These are phyloP conservation scores for Trichophyton verrucosum DNA, from an alignment of 2,329 filamentous ascomycete species.

Conservation along the genomic window DNA sequence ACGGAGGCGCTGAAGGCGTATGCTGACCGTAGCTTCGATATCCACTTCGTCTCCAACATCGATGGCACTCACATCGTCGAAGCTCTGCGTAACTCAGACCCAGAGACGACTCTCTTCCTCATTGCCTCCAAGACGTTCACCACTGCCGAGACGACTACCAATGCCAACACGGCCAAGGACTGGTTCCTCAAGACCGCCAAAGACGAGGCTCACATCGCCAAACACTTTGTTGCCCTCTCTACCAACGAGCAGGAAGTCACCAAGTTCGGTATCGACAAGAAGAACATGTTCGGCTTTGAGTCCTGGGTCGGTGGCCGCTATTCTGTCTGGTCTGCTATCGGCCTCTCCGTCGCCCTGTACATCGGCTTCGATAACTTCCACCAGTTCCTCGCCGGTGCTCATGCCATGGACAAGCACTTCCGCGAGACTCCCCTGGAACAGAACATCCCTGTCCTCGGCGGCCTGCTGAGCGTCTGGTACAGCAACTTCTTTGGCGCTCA, in stretches of 20 bases:
- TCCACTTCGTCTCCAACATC: slow-evolving; percentile 99
- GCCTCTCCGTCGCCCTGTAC: slow-evolving; percentile 84
- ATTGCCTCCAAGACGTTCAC: slow-evolving; percentile 99
- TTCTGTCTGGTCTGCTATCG: slow-evolving; percentile 98
- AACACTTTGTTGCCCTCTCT: slow-evolving; percentile 96
- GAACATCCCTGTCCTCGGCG: slow-evolving; percentile 88
- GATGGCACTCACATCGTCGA: slow-evolving; percentile 97
- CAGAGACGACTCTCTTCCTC: slow-evolving; percentile 97
- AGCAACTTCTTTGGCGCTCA: slow-evolving; percentile 97
- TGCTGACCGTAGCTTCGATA: slow-evolving; percentile 67
- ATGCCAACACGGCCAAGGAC: slow-evolving; percentile 89
- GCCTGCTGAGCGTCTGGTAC: slow-evolving; percentile 95
- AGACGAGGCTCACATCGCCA: slow-evolving; percentile 66
- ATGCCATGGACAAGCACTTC: slow-evolving; percentile 99
- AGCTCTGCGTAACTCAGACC: slow-evolving; percentile 75
- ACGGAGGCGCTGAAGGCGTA: slow-evolving; percentile 95
- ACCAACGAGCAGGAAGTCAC: slow-evolving; percentile 91
- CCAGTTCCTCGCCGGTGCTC: slow-evolving; percentile 83
- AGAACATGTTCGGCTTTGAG: slow-evolving; percentile 99
- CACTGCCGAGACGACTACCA: slow-evolving; percentile 91
- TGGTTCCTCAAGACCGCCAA: slow-evolving; percentile 88
- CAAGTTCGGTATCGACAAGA: slow-evolving; percentile 96
- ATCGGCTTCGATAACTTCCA: slow-evolving; percentile 97
- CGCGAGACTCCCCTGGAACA: slow-evolving; percentile 75
- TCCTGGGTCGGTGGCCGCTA: slow-evolving; percentile 98